Base-by-base conservation (phyloP, 2,329 filamentous ascomycete genomes). In the Venturia effusa region DNA sequence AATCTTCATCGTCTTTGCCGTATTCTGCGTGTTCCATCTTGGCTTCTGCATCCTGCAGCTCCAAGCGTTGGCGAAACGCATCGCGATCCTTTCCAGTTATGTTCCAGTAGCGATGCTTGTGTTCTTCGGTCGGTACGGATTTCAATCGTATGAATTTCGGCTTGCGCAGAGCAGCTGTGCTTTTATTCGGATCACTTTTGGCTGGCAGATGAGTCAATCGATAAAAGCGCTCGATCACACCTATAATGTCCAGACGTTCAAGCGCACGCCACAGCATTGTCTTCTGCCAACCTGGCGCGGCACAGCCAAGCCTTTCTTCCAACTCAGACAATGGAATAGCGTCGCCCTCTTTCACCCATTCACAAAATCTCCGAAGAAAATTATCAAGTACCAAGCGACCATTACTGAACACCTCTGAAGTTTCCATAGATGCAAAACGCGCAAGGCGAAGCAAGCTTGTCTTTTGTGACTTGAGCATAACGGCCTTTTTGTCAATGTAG, bases 401-500 rank as follows among this genome's bases (percentile, higher is more conserved):
- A 24, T 70, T 68, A 19, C 67, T 68, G 62, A 76, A 75, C 5
- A 39, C 61, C 22, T 48, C 54, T 2, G 39, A 37, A 10, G 62
- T 55, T 43, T 63, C 62, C 59, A 59, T 57, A 13, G 62, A 61
- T 27, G 34, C 55, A 37, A 64, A 66, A 22, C 48, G 43, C n/a
- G 45, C 40, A 48, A 64, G 40, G 27, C 65, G 63, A 11, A 59
- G 71, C 69, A 67, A 82, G 85, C 64, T 77, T 27, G 72, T 70
- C 22, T 68, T 70, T 17, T 65, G 64, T 27, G 40, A 30, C 54
- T 65, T 39, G 40, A 59, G 74, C 37, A 81, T 75, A 22, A 83
- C 76, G 10, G 74, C 70, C 62, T 76, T 75, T 68, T 88, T 88
- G 48, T 80, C 77, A 63, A 88, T 86, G 69, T 87, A 87, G 0